A percentile compares a stretch with the other conserved stretches of the same genome.
Evolutionary conservation across 2,329 filamentous ascomycete species (phyloP).

Genomic region (Botrytis fabae): DNA sequence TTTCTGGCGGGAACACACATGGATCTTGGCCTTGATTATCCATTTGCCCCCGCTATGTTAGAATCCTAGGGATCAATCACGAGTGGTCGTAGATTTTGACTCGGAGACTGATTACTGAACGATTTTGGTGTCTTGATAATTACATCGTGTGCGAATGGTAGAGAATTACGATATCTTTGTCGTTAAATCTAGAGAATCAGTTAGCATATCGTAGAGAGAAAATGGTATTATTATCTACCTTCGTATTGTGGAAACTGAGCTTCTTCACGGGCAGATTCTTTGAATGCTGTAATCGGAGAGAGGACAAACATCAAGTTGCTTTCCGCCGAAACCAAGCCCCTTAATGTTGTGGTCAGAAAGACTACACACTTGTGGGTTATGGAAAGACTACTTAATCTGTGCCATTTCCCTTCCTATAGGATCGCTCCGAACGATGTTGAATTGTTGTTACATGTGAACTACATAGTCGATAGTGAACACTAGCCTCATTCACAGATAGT

Average conservation of each 20-base stretch:
- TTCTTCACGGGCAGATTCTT: not conserved
- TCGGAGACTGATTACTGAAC: accelerated
- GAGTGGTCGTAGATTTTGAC: not conserved
- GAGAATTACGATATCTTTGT: not conserved
- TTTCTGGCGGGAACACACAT: not conserved
- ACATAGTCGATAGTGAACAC: not conserved
- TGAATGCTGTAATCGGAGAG: not conserved
- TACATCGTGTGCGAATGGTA: not conserved
- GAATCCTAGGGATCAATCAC: not conserved
- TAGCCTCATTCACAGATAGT: not conserved
- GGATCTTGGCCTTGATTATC: not conserved
- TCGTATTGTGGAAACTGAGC: not conserved
- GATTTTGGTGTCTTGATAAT: not conserved
- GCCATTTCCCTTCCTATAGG: not conserved
- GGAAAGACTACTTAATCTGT: not conserved
- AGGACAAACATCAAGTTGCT: not conserved
- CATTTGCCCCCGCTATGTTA: not conserved
- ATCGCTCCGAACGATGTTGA: not conserved
- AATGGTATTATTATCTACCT: not conserved
- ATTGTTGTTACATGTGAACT: not conserved
- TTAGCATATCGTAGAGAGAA: not conserved
- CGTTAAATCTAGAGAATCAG: not conserved
- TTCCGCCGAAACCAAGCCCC: not conserved
- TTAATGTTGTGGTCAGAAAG: not conserved
- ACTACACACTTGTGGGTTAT: not conserved